A percentile compares a stretch with the other conserved stretches of the same genome.
These are phyloP conservation scores for Starmera caribaea DNA, from an alignment of 805 yeast genomes.

Conservation along the genomic window DNA sequence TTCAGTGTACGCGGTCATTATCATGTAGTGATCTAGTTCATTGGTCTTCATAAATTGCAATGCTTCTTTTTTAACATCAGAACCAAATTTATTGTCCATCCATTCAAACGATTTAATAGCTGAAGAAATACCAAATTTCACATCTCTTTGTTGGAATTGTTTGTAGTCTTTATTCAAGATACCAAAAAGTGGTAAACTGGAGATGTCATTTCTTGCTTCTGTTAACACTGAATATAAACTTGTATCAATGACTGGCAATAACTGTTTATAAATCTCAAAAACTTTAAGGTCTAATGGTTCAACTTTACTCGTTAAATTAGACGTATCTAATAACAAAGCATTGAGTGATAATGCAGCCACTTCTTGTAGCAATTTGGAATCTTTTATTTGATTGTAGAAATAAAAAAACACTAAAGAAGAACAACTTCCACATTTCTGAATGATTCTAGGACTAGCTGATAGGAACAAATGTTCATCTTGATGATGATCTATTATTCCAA, in stretches of 20 bases:
- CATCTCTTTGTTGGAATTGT: slow-evolving; percentile 37
- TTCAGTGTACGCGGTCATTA: slow-evolving; percentile 40
- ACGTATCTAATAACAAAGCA: slow-evolving; percentile 72
- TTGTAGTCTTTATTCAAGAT: slow-evolving; percentile 80
- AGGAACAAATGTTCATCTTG: slow-evolving; percentile 48
- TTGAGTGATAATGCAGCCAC: slow-evolving; percentile 43
- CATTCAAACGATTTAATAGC: slow-evolving; percentile 50
- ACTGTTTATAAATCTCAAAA: slow-evolving; percentile 24
- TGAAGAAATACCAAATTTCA: slow-evolving; percentile 66
- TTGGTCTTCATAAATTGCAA: slow-evolving; percentile 3
- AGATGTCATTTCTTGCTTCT: slow-evolving; percentile 50
- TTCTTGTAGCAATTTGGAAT: slow-evolving; percentile 18
- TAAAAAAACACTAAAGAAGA: slow-evolving; percentile 61
- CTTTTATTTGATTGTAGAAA: slow-evolving; percentile 29
- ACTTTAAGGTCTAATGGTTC: slow-evolving; percentile 48
- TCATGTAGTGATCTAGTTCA: slow-evolving; percentile 28
- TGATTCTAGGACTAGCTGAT: slow-evolving; percentile 51
- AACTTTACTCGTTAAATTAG: slow-evolving; percentile 53
- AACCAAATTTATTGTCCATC: slow-evolving; percentile 19
- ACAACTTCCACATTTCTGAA: slow-evolving; percentile 68
- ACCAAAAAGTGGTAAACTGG: slow-evolving; percentile 50
- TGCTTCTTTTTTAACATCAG: slow-evolving; percentile 8
- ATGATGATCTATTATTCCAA: slow-evolving; percentile 81
- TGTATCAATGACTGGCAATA: neutral
- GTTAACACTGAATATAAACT: slow-evolving; percentile 25